phyloP scores from a whole-genome alignment of 2,329 filamentous ascomycete genomes.

The Fusarium keratoplasticum region DNA sequence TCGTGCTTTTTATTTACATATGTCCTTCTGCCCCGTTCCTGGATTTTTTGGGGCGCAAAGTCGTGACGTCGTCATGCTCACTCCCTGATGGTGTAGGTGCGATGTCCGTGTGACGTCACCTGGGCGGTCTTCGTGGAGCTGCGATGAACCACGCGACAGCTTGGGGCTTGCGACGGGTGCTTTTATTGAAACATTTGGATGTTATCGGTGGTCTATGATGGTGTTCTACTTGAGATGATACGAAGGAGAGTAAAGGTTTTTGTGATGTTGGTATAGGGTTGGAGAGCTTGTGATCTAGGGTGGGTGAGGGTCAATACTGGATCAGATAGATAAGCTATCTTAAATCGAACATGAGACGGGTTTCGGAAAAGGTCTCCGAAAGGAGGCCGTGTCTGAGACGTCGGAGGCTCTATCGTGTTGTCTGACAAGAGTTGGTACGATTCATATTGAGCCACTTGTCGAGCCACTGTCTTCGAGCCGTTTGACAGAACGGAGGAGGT shows the following conservation, averaged over 20 bases:
- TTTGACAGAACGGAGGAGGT: neutral
- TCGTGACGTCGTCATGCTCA: conserved; percentile 47
- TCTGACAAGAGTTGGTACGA: neutral
- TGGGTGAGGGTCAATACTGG: neutral
- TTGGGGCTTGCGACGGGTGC: neutral
- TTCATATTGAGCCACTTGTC: neutral
- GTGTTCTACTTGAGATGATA: neutral
- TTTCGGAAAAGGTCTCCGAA: neutral
- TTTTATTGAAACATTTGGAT: neutral
- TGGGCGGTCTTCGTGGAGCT: neutral
- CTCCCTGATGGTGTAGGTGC: conserved; percentile 20
- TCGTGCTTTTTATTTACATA: neutral
- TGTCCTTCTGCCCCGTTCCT: conserved; percentile 21
- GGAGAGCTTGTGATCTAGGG: neutral
- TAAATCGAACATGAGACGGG: neutral
- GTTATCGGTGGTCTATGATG: neutral
- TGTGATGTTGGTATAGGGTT: neutral
- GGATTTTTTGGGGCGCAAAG: conserved; percentile 14
- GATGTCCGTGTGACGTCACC: conserved; percentile 44
- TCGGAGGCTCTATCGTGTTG: neutral
- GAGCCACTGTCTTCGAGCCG: neutral
- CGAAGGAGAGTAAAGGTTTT: neutral
- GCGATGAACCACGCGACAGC: conserved; percentile 34
- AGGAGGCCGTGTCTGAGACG: neutral
- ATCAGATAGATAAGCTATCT: neutral